phyloP scores from a whole-genome alignment of 1,284 basidiomycete genomes.

The Moniliophthora roreri region DNA sequence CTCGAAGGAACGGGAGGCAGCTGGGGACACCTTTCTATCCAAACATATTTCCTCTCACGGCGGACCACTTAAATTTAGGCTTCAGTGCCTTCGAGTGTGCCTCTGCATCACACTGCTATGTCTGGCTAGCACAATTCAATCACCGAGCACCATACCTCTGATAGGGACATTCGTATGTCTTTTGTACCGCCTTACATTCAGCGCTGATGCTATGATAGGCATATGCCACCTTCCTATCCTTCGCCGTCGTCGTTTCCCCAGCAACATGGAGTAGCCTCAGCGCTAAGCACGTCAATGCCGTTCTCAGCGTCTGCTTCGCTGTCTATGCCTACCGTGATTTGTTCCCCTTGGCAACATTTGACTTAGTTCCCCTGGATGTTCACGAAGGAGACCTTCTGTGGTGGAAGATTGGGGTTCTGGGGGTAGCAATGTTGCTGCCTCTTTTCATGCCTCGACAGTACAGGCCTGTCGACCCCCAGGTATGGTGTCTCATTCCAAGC shows the following conservation, averaged over 20 bases:
- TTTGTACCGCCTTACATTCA: no score
- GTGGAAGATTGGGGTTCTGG: neutral
- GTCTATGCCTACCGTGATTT: slow-evolving; percentile 8
- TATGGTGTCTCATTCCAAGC: neutral
- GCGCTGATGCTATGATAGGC: neutral
- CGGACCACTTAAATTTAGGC: no score
- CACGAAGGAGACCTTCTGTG: slow-evolving; percentile 5
- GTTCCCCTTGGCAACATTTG: slow-evolving; percentile 8
- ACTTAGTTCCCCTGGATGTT: neutral
- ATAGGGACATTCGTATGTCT: no score
- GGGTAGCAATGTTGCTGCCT: neutral
- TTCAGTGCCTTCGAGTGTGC: no score
- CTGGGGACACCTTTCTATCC: no score
- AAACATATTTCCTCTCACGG: no score
- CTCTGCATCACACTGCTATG: no score
- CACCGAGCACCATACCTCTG: no score
- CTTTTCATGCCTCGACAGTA: neutral
- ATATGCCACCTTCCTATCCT: neutral
- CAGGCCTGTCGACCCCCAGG: slow-evolving; percentile 2
- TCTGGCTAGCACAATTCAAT: no score
- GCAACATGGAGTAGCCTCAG: neutral
- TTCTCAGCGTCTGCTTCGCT: neutral
- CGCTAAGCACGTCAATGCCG: slow-evolving; percentile 4
- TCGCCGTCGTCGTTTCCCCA: neutral
- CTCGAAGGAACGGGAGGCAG: no score